Evolutionary conservation across 2,329 filamentous ascomycete genomes (phyloP), one percentile per base, ranked within the genome.

Genomic region (Parastagonospora nodorum): DNA sequence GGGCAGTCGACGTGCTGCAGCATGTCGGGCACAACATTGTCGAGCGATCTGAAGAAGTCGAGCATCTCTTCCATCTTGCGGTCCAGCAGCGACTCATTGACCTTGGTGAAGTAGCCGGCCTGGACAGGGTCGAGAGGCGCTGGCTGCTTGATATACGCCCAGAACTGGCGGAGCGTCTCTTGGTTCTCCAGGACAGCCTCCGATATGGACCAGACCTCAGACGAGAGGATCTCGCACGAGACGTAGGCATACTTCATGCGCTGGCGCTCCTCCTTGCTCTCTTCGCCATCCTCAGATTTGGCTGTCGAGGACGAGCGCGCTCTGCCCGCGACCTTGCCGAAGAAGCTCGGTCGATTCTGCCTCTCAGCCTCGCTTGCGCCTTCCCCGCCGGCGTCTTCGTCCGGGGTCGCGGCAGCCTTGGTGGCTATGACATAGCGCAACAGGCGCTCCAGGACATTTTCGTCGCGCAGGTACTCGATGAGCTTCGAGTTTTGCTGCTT

Each of bases 1-100:
- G 94, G 93, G 63, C 91, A 96, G 72, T 99, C 94, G 30, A 99
- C 91, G 73, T 99, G 94, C 65, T 89, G 88, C 50, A 99, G 82
- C 78, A 99, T 88, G 58, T 92, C 87, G 10, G 89, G 82, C 16
- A 99, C 85, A 35, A 94, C 89, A 45, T 88, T 85, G 30, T 94
- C 88, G 42, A 96, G 77, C 2, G 86, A 88, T 72, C 92, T 95
- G 74, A 99, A 85, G 55, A 99, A 86, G 14, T 88, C 86, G 60
- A 97, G 81, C 93, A 97, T 99, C 58, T 97, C 93, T 68, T 95
- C 90, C 5, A 95, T 97, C 82, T 97, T 97, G 77, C 94, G 95
- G 73, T 97, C 94, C 48, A 99, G 88, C 15, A 99, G 78, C n/a
- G 91, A 89, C 77, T 99, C 94, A 74, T 97, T 97, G 69, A 99